Percentiles rank a stretch among this genome's conserved stretches.
These are phyloP conservation scores for Patellifolia procumbens DNA, from an alignment of 179 eudicot species.

Conservation along the genomic window DNA sequence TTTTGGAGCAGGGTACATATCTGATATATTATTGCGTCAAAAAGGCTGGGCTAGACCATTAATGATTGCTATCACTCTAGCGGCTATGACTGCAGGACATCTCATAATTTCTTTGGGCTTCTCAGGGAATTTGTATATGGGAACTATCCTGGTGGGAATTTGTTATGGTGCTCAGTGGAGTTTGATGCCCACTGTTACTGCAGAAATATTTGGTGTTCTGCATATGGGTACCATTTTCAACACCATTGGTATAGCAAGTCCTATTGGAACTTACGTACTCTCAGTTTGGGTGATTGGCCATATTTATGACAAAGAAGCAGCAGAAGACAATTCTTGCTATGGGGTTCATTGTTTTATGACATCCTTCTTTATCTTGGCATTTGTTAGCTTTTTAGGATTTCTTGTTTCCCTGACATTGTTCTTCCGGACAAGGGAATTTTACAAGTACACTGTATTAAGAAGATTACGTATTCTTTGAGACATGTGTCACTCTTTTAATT, in stretches of 20 bases:
- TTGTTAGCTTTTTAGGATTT: slow-evolving; percentile 58
- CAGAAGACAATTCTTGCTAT: slow-evolving; percentile 47
- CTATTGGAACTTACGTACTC: slow-evolving; percentile 66
- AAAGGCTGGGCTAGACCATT: slow-evolving; percentile 67
- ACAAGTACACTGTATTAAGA: slow-evolving; percentile 43
- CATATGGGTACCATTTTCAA: slow-evolving; percentile 93
- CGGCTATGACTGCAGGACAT: slow-evolving; percentile 69
- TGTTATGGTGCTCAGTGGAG: slow-evolving; percentile 94
- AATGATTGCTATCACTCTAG: slow-evolving; percentile 56
- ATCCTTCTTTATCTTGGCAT: slow-evolving; percentile 63
- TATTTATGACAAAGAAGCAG: slow-evolving; percentile 64
- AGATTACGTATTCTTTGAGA: slow-evolving; percentile 35
- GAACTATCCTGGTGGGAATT: slow-evolving; percentile 70
- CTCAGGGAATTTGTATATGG: slow-evolving; percentile 65
- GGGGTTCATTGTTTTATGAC: slow-evolving; percentile 73
- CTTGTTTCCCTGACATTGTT: slow-evolving; percentile 51
- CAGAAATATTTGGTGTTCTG: slow-evolving; percentile 69
- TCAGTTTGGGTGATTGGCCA: slow-evolving; percentile 79
- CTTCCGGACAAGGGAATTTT: slow-evolving; percentile 62
- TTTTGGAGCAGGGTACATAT: slow-evolving; percentile 79
- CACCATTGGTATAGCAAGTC: slow-evolving; percentile 75
- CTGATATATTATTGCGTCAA: slow-evolving; percentile 62
- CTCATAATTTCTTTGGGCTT: slow-evolving; percentile 65
- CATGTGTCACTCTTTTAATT: neutral
- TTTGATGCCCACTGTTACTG: slow-evolving; percentile 81